Evolutionary conservation across 345 rosid genomes (phyloP).

Genomic region (Pistacia integerrima): DNA sequence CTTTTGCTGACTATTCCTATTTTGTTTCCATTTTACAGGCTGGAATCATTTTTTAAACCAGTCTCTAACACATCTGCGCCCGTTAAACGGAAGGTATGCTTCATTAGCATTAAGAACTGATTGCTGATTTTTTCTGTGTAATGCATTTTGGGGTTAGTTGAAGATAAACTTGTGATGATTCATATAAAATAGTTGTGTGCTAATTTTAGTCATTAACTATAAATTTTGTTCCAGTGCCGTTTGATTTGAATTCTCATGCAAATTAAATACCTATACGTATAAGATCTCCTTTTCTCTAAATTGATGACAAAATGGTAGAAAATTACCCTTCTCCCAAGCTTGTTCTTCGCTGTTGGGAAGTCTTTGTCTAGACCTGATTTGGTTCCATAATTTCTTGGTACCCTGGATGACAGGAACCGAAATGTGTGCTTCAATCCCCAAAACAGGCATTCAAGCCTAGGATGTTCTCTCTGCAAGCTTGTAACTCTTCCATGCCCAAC

Average conservation of each 20-base stretch:
- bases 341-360: conserved; percentile 18
- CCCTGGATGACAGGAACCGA: conserved; percentile 69
- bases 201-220: not conserved
- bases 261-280: not conserved
- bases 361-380: conserved; percentile 29
- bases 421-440: conserved; percentile 54
- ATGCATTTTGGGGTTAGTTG: conserved; percentile 4
- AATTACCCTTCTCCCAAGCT: not conserved
- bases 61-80: conserved; percentile 53
- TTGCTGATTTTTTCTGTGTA: conserved; percentile 1
- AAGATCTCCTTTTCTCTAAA: not conserved
- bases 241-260: conserved; percentile 8
- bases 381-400: conserved; percentile 44
- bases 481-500: conserved; percentile 44
- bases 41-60: conserved; percentile 85
- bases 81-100: conserved; percentile 71
- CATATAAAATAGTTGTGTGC: not conserved
- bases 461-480: conserved; percentile 48
- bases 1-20: conserved; percentile 13
- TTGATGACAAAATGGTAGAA: not conserved
- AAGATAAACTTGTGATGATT: not conserved
- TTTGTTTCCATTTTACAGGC: conserved; percentile 36
- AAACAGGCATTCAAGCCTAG: conserved; percentile 49
- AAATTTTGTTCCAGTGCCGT: not conserved
- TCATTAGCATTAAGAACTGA: conserved; percentile 16